Base-by-base conservation (phyloP, 208 protist species). In the Trypanosoma rangeli region DNA sequence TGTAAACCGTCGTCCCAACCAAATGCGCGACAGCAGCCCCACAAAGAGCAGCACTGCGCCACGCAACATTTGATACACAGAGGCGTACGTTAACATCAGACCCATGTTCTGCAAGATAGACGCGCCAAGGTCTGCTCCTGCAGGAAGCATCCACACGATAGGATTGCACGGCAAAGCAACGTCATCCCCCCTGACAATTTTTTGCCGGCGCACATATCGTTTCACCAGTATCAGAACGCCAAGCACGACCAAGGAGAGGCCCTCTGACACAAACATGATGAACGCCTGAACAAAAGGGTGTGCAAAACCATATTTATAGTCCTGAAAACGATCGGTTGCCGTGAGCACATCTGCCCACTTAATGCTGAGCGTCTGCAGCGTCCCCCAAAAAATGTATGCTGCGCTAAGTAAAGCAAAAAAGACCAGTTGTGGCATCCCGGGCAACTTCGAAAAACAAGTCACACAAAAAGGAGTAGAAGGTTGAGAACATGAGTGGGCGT, bases 41-140 rank as follows among this genome's bases (percentile, higher is more conserved):
- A 90, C 85, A 71, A 97, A 98, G 53, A 97, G 72, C 22, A 98
- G 79, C 37, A 93, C 90, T 20, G 92, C 78, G 7, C 94, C 97
- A 65, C 95, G 83, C 58, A 98, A 78, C 90, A 98, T 97, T 78
- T 98, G 90, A 62, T 94, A 97, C 9, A 96, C 82, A n/a, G 87
- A 96, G 12, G 90, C 91, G 68, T 86, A 78, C 20, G 96, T 97
- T 24, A 94, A 85, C 26, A 83, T 83, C 56, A 98, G 81, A 53
- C 90, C 93, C 16, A 97, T 73, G 68, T 88, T 94, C 69, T 97
- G 93, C n/a, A 97, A 68, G 16, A 89, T 83, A 37, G 80, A 90
- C 4, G 93, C 92, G 1, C 87, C 46, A 57, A 98, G 84, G 64
- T 97, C 93, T 1, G 92, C 89, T 16, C 78, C 85, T 24, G 74